These are phyloP conservation scores for Eucalyptus curtisii DNA, from an alignment of 345 rosid genomes.

Conservation along the genomic window DNA sequence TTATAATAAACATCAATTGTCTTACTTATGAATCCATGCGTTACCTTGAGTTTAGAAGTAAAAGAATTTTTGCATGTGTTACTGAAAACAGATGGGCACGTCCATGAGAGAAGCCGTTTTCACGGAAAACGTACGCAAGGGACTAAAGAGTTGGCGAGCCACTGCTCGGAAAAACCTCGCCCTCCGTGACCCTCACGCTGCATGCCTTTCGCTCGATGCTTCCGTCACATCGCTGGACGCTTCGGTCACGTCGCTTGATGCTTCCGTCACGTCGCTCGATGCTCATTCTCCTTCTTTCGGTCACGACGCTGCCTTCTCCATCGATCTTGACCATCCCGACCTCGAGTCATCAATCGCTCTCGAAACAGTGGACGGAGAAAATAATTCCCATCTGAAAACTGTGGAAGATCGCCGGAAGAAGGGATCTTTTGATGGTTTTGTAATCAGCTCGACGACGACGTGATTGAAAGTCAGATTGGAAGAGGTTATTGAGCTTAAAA, in stretches of 20 bases:
- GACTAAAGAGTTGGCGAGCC: slow-evolving; percentile 36
- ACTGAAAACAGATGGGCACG: slow-evolving; percentile 39
- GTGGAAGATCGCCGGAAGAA: not conserved
- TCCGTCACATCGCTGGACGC: not conserved
- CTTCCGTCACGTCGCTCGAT: not conserved
- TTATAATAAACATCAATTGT: not conserved
- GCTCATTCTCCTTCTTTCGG: not conserved
- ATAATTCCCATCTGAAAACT: not conserved
- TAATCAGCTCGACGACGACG: not conserved
- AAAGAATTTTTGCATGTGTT: not conserved
- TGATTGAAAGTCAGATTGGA: not conserved
- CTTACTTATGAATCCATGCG: not conserved
- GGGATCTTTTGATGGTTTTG: slow-evolving; percentile 20
- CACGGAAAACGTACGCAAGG: slow-evolving; percentile 18
- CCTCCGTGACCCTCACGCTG: not conserved
- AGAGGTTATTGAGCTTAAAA: not conserved
- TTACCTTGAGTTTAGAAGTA: not conserved
- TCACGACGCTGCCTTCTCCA: not conserved
- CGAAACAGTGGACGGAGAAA: not conserved
- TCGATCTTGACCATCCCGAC: not conserved
- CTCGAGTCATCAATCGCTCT: not conserved
- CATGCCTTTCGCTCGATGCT: not conserved
- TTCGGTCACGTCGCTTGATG: slow-evolving; percentile 12
- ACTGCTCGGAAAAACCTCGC: slow-evolving; percentile 23
- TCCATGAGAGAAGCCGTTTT: slow-evolving; percentile 35